phyloP scores from a whole-genome alignment of 2,329 filamentous ascomycete species.

The Didymella keratinophila region DNA sequence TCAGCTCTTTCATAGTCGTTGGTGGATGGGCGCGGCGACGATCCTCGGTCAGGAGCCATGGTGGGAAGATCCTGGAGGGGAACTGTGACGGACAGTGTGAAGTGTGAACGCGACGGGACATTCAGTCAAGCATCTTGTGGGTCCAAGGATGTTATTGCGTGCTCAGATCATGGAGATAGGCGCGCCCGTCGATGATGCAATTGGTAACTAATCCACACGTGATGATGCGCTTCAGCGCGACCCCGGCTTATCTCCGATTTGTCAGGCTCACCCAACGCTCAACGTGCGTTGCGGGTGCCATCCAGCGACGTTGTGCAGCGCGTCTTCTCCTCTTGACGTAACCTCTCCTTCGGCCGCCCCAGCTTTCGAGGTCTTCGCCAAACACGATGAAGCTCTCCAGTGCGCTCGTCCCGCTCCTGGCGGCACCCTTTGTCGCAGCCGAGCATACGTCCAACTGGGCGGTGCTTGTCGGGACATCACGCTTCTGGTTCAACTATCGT shows the following conservation, averaged over 20 bases:
- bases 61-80: slow-evolving; percentile 30
- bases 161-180: slow-evolving; percentile 24
- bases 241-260: slow-evolving; percentile 43
- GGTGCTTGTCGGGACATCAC: slow-evolving; percentile 95
- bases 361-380: neutral
- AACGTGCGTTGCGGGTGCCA: slow-evolving; percentile 29
- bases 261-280: slow-evolving; percentile 35
- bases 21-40: slow-evolving; percentile 24
- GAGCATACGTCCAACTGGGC: slow-evolving; percentile 99
- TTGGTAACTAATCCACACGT: slow-evolving; percentile 27
- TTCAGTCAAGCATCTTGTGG: slow-evolving; percentile 21
- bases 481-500: slow-evolving; percentile 99
- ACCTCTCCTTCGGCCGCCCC: too few relatives aligned
- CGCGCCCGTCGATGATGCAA: slow-evolving; percentile 31
- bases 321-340: neutral
- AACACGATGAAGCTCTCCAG: slow-evolving; percentile 37
- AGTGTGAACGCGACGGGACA: slow-evolving; percentile 4
- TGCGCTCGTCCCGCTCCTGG: slow-evolving; percentile 39
- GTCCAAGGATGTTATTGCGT: slow-evolving; percentile 29
- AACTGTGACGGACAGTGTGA: slow-evolving; percentile 32
- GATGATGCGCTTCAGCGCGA: slow-evolving; percentile 29
- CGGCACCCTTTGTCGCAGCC: slow-evolving; percentile 58
- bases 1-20: slow-evolving; percentile 35
- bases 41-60: slow-evolving; percentile 50
- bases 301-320: slow-evolving; percentile 5